Evolutionary conservation across 495 filamentous ascomycete genomes (phyloP), one percentile per base, ranked within the genome.

Genomic region (Margaritispora aquatica): DNA sequence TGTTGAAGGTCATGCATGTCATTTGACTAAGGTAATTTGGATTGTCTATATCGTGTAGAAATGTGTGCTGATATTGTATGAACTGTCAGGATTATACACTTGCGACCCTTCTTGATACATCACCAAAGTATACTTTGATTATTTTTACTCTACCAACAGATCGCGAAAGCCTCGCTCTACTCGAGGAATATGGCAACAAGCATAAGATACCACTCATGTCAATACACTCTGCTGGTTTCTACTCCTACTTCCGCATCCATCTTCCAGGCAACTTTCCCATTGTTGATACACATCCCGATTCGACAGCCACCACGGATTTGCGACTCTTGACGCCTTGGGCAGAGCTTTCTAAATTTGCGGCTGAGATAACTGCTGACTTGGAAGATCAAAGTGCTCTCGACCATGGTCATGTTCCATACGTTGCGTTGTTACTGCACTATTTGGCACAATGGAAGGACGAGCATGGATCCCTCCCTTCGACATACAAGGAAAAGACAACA

Each of bases 261-360:
- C 80, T 96, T 19, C 87, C 89, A 2, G 75, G 81, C 20, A 81
- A 81, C 9, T 97, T 95, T 63, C 90, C 91, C n/a, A 90, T 97
- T 64, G 89, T 97, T 65, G 92, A 99, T 69, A 96, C 93, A 24
- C 94, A 99, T 65, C 94, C 95, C 1, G 92, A 96, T 59, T 85
- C 89, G 24, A 87, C 89, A 44, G 82, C 88, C 44, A 92, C 87
- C 4, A 87, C 86, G 54, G 95, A 99, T 60, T 80, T 99, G 54
- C 86, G 95, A 38, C 77, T 97, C 26, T 73, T 96, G 1, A 85
- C 80, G 24, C 92, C 94, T 31, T 99, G 95, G 94, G 81, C 87
- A 17, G 92, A 95, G 68, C 81, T 99, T 26, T 69, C 77, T 2
- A 76, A 77, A 9, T 84, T 89, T 57, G 85, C 83, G 9, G 69